Evolutionary conservation across 1,284 basidiomycete genomes (phyloP).

Genomic region (Trichosporon asahii): DNA sequence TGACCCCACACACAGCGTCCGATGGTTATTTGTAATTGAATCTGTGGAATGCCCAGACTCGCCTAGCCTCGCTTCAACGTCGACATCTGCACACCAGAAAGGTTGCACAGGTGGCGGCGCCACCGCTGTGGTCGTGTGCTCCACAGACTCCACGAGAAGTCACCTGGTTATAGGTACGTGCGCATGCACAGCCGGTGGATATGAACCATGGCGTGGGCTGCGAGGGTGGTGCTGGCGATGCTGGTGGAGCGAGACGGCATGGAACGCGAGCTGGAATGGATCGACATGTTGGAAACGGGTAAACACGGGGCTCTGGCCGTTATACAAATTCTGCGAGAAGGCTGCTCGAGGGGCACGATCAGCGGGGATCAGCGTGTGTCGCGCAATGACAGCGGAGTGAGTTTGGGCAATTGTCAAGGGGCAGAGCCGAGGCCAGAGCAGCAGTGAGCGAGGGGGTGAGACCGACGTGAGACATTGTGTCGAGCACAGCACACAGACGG

Average conservation of each 20-base stretch:
- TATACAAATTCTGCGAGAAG: background rate
- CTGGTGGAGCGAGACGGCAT: background rate
- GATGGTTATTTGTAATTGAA: background rate
- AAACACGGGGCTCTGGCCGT: background rate
- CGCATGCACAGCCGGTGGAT: background rate
- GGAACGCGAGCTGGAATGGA: background rate
- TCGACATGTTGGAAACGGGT: background rate
- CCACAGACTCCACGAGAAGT: background rate
- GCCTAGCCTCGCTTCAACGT: background rate
- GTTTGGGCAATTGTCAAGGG: background rate
- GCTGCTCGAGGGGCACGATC: background rate
- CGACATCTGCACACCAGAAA: background rate
- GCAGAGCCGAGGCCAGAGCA: background rate
- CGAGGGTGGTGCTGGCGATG: background rate
- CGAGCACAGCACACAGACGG: background rate
- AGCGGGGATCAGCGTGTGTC: background rate
- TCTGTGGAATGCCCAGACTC: background rate
- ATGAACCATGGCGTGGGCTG: too few relatives aligned
- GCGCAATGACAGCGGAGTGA: background rate
- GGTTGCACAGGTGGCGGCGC: background rate
- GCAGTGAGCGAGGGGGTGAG: background rate
- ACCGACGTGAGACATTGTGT: background rate
- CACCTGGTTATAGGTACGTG: background rate
- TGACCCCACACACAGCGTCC: background rate
- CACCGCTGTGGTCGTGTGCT: background rate